phyloP scores from a whole-genome alignment of 2,329 filamentous ascomycete genomes.

The Geosmithia putterillii region DNA sequence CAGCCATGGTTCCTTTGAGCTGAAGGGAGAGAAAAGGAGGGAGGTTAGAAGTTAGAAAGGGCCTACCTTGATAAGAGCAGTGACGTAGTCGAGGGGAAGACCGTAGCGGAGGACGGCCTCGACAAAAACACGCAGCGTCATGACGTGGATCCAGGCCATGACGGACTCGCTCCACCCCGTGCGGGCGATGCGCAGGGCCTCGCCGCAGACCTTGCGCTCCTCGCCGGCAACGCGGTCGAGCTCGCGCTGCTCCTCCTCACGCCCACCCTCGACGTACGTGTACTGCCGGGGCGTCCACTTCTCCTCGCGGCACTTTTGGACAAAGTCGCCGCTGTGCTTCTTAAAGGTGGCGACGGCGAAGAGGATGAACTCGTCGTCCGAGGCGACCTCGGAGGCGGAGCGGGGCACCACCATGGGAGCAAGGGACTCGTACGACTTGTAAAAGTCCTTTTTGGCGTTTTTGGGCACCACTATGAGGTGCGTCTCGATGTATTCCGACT shows the following conservation, averaged over 20 bases:
- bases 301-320: constrained; percentile 83
- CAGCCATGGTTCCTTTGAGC: neutral
- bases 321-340: constrained; percentile 76
- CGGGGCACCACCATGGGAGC: constrained; percentile 88
- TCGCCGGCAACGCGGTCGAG: constrained; percentile 71
- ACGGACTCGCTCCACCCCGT: constrained; percentile 95
- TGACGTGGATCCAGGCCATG: constrained; percentile 90
- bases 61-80: constrained; percentile 70
- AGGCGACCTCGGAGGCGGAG: constrained; percentile 65
- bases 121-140: constrained; percentile 87
- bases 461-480: constrained; percentile 84
- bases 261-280: constrained; percentile 81
- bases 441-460: constrained; percentile 72
- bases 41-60: neutral
- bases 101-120: constrained; percentile 97
- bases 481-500: constrained; percentile 95
- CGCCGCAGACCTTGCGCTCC: constrained; percentile 85
- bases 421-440: constrained; percentile 79
- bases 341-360: constrained; percentile 90
- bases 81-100: constrained; percentile 79
- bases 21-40: neutral
- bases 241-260: constrained; percentile 80
- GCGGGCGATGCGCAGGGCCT: constrained; percentile 73
- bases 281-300: constrained; percentile 94
- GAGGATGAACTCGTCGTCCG: constrained; percentile 81